phyloP scores from a whole-genome alignment of 2,329 filamentous ascomycete species.

The Falciphora oryzae region DNA sequence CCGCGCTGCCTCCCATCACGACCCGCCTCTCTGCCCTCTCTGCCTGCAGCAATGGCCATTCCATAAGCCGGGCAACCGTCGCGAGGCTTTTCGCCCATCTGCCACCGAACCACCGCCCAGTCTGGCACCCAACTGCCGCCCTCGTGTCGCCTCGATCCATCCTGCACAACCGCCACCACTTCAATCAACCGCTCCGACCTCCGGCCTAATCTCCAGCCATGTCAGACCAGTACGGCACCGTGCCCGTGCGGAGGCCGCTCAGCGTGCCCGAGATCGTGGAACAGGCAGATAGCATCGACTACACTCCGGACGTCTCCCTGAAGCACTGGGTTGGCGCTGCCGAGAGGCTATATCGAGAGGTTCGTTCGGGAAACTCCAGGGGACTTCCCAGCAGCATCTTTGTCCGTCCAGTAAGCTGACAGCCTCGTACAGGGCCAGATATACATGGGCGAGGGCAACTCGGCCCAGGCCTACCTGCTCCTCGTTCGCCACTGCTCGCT shows the following conservation, averaged over 20 bases:
- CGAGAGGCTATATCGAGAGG: conserved; percentile 74
- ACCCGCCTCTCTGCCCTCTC: neutral
- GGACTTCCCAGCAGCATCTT: neutral
- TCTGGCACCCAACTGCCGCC: neutral
- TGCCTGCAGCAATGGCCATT: conserved; percentile 1
- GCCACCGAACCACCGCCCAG: neutral
- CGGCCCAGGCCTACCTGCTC: conserved; percentile 82
- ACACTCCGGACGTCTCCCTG: conserved; percentile 69
- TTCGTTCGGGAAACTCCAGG: conserved; percentile 32
- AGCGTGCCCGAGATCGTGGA: conserved; percentile 72
- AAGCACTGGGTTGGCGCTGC: conserved; percentile 79
- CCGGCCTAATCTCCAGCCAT: neutral
- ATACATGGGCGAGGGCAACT: conserved; percentile 80
- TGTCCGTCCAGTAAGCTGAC: conserved; percentile 8
- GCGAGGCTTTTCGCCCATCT: neutral
- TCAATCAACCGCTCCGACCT: neutral
- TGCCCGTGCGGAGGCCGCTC: conserved; percentile 43
- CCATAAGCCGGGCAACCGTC: neutral
- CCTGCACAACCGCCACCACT: neutral
- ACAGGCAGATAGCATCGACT: conserved; percentile 74
- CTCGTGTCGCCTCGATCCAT: no score
- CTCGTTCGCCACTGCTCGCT: conserved; percentile 85
- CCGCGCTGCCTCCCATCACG: neutral
- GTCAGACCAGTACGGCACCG: neutral
- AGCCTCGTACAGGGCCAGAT: conserved; percentile 60